Base-by-base conservation (phyloP, 148 eudicot species). In the Rhododendron vialii region DNA sequence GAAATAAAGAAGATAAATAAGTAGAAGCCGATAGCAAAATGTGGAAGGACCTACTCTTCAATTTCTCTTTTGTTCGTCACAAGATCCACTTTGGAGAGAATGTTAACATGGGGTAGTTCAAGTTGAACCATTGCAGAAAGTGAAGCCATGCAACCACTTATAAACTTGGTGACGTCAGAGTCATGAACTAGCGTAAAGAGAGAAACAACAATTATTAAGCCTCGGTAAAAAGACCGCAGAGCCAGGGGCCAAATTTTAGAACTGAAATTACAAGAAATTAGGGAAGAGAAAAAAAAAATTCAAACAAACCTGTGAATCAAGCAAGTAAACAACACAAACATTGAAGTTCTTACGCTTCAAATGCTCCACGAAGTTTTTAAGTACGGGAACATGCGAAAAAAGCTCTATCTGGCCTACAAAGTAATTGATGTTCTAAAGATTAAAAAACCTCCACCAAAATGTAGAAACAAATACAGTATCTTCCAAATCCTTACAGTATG, bases 111-210 rank as follows among this genome's bases (percentile, higher is more conserved):
- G 73, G 99, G 99, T 10, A 95, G 82, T 86, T 97, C 99, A 69
- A 97, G 96, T 91, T 97, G 98, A 90, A 95, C 91, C 98, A 97
- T 97, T 2, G 98, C 98, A 63, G 98, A 95, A 75, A 97, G 96
- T 55, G 98, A 97, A 12, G 99, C 89, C 95, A 97, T 92, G 86
- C 99, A 97, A 20, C 99, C 98, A 87, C 99, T 95, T 38, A 95
- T 94, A 88, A 97, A 97, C 92, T 97, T 97, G 87, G 99, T 92
- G 82, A 97, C 98, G 80, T 97, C 99, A n/a, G n/a, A 26, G 98
- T 97, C 89, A 97, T 92, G 87, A 97, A 95, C 99, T 91, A 63
- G 83, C 45, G 26, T 0, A 57, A 4, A 55, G 74, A 84, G 75
- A 36, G 48, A 78, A 48, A 26, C 28, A 36, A 38, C 24, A 53